These are phyloP conservation scores for Candida fluviatilis DNA, from an alignment of 805 yeast species.

Conservation along the genomic window DNA sequence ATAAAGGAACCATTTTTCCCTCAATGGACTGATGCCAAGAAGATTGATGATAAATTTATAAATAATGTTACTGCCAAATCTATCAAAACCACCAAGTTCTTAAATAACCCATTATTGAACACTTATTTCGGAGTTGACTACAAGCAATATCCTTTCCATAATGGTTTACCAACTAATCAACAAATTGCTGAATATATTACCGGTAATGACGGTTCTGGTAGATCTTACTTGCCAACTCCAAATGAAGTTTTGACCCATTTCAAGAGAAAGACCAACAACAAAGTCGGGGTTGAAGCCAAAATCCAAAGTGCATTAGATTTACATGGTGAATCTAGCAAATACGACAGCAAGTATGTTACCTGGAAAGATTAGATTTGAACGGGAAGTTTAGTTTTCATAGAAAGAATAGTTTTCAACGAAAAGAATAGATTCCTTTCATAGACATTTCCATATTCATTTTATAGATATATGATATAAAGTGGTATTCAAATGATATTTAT, in stretches of 20 bases:
- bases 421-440: background rate
- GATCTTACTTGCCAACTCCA: constrained; percentile 65
- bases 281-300: constrained; percentile 59
- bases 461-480: background rate
- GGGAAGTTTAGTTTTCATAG: too few species aligned
- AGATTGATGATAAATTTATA: constrained; percentile 15
- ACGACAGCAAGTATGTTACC: constrained; percentile 38
- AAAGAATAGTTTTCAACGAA: constrained; percentile 11
- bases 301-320: constrained; percentile 56
- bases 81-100: constrained; percentile 16
- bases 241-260: constrained; percentile 67
- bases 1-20: constrained; percentile 43
- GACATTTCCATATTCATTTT: background rate
- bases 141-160: constrained; percentile 53
- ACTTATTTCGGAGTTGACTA: constrained; percentile 37
- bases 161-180: constrained; percentile 75
- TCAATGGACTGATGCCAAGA: constrained; percentile 20
- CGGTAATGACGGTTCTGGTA: constrained; percentile 63
- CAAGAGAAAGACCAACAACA: constrained; percentile 42
- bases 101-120: constrained; percentile 34
- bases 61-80: constrained; percentile 17
- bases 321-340: constrained; percentile 43
- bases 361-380: constrained; percentile 27
- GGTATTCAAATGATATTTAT: background rate
- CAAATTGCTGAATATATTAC: constrained; percentile 63